Percentiles rank a stretch among this genome's conserved stretches.
phyloP scores from a whole-genome alignment of 768 basidiomycete genomes.

The Mycena pura region DNA sequence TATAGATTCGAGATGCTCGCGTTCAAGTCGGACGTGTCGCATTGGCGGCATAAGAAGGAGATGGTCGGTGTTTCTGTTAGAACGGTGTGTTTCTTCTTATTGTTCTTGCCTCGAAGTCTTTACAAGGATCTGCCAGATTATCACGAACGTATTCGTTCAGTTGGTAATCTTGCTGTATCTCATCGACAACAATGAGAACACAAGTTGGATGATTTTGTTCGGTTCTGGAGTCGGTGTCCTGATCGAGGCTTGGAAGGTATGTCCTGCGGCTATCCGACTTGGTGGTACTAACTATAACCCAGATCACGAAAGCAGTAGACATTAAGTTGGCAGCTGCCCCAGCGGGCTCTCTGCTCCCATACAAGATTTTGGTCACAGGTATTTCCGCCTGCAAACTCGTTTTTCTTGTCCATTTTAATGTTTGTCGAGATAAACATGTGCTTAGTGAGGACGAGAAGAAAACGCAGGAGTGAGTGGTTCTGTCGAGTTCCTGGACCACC shows the following conservation, averaged over 20 bases:
- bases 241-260: conserved; percentile 95
- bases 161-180: conserved; percentile 89
- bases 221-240: conserved; percentile 82
- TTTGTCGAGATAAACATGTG: conserved; percentile 84
- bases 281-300: conserved; percentile 25
- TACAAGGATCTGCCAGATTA: conserved; percentile 49
- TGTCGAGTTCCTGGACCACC: not conserved
- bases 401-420: conserved; percentile 16
- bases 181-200: conserved; percentile 94
- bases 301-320: conserved; percentile 93
- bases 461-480: conserved; percentile 85
- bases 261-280: conserved; percentile 5
- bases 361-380: conserved; percentile 85
- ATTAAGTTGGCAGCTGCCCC: conserved; percentile 70
- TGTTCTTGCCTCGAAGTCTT: conserved; percentile 21
- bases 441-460: conserved; percentile 97
- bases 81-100: conserved; percentile 52
- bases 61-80: conserved; percentile 93
- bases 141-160: conserved; percentile 96
- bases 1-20: conserved; percentile 92
- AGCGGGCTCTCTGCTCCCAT: conserved; percentile 75
- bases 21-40: conserved; percentile 93
- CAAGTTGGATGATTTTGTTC: conserved; percentile 97
- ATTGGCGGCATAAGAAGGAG: conserved; percentile 95
- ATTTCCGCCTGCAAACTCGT: conserved; percentile 27